Evolutionary conservation across 2,329 filamentous ascomycete species (phyloP).

Genomic region (Phaeophleospora eucalypticola): DNA sequence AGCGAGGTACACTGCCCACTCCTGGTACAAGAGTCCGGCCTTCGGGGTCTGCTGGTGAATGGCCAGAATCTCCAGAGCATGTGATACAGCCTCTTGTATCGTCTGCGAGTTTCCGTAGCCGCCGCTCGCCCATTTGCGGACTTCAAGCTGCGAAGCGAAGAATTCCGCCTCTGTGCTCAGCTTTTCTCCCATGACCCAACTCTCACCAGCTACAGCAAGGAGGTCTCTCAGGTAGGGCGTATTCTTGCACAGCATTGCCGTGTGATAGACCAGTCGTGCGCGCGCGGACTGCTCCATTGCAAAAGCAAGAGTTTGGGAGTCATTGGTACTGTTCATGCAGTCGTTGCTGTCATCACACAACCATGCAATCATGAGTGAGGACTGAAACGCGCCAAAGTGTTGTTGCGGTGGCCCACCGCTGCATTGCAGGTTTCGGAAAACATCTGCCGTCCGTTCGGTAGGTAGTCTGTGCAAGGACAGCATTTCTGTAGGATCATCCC

Average conservation of each 20-base stretch:
- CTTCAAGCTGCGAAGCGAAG: constrained; percentile 28
- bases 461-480: no score
- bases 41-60: constrained; percentile 17
- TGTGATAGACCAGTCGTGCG: constrained; percentile 28
- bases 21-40: constrained; percentile 25
- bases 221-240: constrained; percentile 41
- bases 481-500: constrained; percentile 30
- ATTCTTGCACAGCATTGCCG: constrained; percentile 36
- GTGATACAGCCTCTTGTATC: constrained; percentile 16
- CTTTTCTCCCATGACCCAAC: constrained; percentile 45
- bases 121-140: constrained; percentile 35
- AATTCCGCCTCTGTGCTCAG: constrained; percentile 35
- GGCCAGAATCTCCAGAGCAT: constrained; percentile 25
- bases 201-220: constrained; percentile 42
- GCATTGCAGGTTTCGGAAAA: constrained; percentile 4
- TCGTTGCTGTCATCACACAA: constrained; percentile 12
- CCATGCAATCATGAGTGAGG: constrained; percentile 34
- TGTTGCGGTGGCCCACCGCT: constrained; percentile 4
- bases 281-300: constrained; percentile 18
- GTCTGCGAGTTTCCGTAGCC: neutral
- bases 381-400: constrained; percentile 33
- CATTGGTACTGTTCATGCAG: constrained; percentile 6
- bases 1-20: constrained; percentile 29
- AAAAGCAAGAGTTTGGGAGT: constrained; percentile 11
- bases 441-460: no score